These are phyloP conservation scores for Chaetoceros muelleri DNA, from an alignment of 108 stramenopile species.

Conservation along the genomic window DNA sequence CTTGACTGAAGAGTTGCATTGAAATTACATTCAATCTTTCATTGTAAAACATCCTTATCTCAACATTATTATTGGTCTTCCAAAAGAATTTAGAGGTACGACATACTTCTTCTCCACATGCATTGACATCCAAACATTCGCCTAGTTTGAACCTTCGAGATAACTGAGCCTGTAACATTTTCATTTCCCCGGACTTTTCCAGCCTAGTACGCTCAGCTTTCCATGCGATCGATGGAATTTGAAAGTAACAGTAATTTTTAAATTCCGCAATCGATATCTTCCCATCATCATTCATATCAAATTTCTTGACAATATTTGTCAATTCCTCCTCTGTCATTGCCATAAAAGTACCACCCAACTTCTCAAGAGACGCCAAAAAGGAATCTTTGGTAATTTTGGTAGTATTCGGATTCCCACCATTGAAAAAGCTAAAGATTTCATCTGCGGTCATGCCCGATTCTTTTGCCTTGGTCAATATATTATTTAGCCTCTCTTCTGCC, in stretches of 20 bases:
- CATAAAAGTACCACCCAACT: slow-evolving; percentile 11
- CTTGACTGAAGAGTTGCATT: slow-evolving; percentile 19
- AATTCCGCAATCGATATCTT: slow-evolving; percentile 22
- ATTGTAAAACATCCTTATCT: slow-evolving; percentile 17
- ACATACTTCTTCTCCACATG: slow-evolving; percentile 10
- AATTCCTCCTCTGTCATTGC: slow-evolving; percentile 15
- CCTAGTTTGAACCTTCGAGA: no score
- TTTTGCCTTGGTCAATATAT: slow-evolving; percentile 20
- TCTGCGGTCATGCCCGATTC: slow-evolving; percentile 15
- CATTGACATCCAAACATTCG: slow-evolving; percentile 11
- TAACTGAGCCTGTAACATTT: slow-evolving; percentile 4
- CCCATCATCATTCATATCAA: slow-evolving; percentile 23
- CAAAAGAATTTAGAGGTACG: slow-evolving; percentile 26
- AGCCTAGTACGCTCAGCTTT: slow-evolving; percentile 23
- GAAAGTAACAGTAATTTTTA: slow-evolving; percentile 28
- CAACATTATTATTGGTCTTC: slow-evolving; percentile 17
- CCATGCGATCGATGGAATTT: slow-evolving; percentile 26
- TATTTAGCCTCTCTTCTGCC: slow-evolving; percentile 23
- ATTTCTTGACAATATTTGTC: slow-evolving; percentile 14
- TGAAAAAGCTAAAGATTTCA: slow-evolving; percentile 21
- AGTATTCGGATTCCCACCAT: background rate
- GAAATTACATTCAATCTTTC: slow-evolving; percentile 14
- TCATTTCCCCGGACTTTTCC: slow-evolving; percentile 10
- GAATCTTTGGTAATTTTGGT: slow-evolving; percentile 7
- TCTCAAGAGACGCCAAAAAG: slow-evolving; percentile 15